Evolutionary conservation across 2,329 filamentous ascomycete genomes (phyloP).

Genomic region (Dothideomycetes sp.): DNA sequence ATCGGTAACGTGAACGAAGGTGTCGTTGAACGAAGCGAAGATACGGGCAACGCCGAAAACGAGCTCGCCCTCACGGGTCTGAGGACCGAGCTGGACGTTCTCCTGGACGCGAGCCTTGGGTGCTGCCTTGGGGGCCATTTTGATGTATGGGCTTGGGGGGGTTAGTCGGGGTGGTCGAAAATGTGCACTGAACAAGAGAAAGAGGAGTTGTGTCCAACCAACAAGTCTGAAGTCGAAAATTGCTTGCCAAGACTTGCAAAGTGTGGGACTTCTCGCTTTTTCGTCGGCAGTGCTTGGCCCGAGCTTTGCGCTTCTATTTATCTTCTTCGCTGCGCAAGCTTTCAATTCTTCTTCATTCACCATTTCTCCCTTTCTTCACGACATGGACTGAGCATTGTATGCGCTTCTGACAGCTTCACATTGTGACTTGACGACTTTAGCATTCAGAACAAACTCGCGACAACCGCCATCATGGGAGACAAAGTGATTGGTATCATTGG

Average conservation of each 20-base stretch:
- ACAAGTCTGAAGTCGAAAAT: not conserved
- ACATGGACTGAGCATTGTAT: not conserved
- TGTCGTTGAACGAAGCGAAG: slow-evolving; percentile 68
- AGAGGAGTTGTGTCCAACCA: slow-evolving; percentile 11
- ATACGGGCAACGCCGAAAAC: slow-evolving; percentile 97
- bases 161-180: slow-evolving; percentile 7
- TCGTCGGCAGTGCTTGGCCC: too few species aligned
- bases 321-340: slow-evolving; percentile 9
- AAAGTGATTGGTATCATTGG: slow-evolving; percentile 90
- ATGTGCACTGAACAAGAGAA: slow-evolving; percentile 10
- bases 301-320: slow-evolving; percentile 11
- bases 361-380: slow-evolving; percentile 1
- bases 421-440: slow-evolving; percentile 2
- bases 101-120: slow-evolving; percentile 70
- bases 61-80: slow-evolving; percentile 94
- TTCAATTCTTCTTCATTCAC: slow-evolving; percentile 9
- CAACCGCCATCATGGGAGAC: slow-evolving; percentile 45
- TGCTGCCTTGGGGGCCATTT: slow-evolving; percentile 92
- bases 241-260: slow-evolving; percentile 2
- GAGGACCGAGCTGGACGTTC: slow-evolving; percentile 97
- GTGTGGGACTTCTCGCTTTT: too few species aligned
- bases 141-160: slow-evolving; percentile 27
- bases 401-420: too few species aligned
- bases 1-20: slow-evolving; percentile 95
- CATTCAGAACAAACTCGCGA: slow-evolving; percentile 2